These are phyloP conservation scores for Tetrapisispora arboricola DNA, from an alignment of 805 yeast species.

Conservation along the genomic window DNA sequence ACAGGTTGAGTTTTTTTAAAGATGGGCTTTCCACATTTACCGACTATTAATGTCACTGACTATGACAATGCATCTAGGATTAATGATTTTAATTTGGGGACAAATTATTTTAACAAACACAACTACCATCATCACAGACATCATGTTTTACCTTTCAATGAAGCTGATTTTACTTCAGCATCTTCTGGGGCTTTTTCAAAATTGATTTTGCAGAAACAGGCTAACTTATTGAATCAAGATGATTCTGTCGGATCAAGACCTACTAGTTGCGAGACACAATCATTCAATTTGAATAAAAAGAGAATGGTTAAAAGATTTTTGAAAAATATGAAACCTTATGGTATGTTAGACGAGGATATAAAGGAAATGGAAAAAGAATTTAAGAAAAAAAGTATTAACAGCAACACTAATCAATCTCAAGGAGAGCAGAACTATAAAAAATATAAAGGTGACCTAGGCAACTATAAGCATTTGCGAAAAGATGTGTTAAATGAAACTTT, in stretches of 20 bases:
- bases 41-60: neutral
- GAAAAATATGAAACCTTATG: conserved; percentile 17
- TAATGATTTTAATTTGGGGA: neutral
- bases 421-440: neutral
- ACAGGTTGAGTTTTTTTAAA: no score
- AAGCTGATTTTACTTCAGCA: conserved; percentile 15
- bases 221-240: neutral
- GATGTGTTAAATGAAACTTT: neutral
- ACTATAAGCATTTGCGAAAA: neutral
- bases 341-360: conserved; percentile 1
- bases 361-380: neutral
- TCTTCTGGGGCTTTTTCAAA: conserved; percentile 22
- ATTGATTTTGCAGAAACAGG: conserved; percentile 13
- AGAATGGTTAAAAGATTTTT: conserved; percentile 21
- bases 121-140: conserved; percentile 3
- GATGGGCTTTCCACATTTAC: neutral
- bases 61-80: neutral
- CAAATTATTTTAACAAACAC: neutral
- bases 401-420: neutral
- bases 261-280: neutral
- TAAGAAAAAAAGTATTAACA: neutral
- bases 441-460: neutral
- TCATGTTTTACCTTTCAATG: neutral
- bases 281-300: conserved; percentile 8
- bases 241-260: neutral